Evolutionary conservation across 768 basidiomycete species (phyloP).

Genomic region (Lactarius evosmus): DNA sequence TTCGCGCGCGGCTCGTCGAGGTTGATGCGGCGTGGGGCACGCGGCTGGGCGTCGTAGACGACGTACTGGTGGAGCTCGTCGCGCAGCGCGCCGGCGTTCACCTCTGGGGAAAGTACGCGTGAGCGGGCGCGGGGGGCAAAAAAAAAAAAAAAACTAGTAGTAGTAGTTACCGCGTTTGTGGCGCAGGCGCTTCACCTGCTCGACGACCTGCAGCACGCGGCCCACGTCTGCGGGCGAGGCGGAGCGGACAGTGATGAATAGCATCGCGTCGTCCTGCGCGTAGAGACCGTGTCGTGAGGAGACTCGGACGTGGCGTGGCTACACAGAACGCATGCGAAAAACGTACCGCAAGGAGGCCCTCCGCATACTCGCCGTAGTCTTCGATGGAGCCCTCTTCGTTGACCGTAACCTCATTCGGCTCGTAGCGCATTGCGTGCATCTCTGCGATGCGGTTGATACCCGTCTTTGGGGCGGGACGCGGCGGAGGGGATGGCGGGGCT

Average conservation of each 20-base stretch:
- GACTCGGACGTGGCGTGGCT: too few relatives aligned
- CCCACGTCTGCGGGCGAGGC: slow-evolving; percentile 60
- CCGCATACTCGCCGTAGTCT: slow-evolving; percentile 71
- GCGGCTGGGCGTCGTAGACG: slow-evolving; percentile 53
- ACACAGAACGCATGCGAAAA: too few relatives aligned
- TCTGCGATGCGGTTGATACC: slow-evolving; percentile 71
- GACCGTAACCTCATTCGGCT: slow-evolving; percentile 72
- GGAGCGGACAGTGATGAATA: slow-evolving; percentile 73
- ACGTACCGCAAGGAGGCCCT: slow-evolving; percentile 57
- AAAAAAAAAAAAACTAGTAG: too few relatives aligned
- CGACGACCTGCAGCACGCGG: slow-evolving; percentile 77
- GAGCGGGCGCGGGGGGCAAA: background rate
- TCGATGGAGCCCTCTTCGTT: slow-evolving; percentile 58
- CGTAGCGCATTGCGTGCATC: slow-evolving; percentile 61
- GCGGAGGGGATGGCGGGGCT: slow-evolving; percentile 47
- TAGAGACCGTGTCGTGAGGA: background rate
- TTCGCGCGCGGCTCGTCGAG: slow-evolving; percentile 46
- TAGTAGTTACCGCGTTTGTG: slow-evolving; percentile 59
- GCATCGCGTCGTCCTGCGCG: slow-evolving; percentile 71
- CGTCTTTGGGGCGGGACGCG: slow-evolving; percentile 60
- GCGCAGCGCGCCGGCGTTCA: slow-evolving; percentile 41
- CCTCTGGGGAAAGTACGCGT: background rate
- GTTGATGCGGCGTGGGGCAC: slow-evolving; percentile 60
- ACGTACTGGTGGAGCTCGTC: slow-evolving; percentile 75
- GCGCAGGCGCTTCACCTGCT: slow-evolving; percentile 72